A percentile compares a stretch with the other conserved stretches of the same genome.
Conservation (phyloP, 2,329 filamentous ascomycete genomes). For the Paramyrothecium sp. region DNA sequence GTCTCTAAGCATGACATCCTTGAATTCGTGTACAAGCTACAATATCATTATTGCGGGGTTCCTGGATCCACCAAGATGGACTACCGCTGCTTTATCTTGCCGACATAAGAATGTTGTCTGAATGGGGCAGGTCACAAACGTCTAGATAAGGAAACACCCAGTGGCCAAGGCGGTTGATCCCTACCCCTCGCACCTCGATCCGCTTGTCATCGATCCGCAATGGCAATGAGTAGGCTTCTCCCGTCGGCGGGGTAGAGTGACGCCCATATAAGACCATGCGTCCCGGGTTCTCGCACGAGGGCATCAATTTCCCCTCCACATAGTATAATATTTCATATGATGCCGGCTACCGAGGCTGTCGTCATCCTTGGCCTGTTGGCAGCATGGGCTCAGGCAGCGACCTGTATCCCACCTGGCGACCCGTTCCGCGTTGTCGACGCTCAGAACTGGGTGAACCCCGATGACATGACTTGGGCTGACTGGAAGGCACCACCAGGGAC, state of each 20-base stretch:
- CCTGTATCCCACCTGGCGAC: not conserved
- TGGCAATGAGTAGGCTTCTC: not conserved
- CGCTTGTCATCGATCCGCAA: too few species aligned
- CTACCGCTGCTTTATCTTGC: too few species aligned
- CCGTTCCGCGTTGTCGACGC: slow-evolving; percentile 49
- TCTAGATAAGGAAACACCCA: not conserved
- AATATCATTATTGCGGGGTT: too few species aligned
- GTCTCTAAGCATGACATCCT: too few species aligned
- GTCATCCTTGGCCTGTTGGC: not conserved
- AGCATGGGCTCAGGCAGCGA: not conserved
- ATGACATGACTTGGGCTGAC: slow-evolving; percentile 53
- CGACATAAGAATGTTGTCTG: not conserved
- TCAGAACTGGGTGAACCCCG: slow-evolving; percentile 52
- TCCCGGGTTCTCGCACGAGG: not conserved
- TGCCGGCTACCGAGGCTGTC: not conserved
- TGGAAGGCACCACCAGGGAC: slow-evolving; percentile 45
- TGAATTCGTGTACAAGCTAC: too few species aligned
- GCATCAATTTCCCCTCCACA: not conserved
- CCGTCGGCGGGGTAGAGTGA: not conserved
- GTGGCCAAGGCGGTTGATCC: not conserved
- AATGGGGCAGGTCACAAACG: not conserved
- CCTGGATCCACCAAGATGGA: too few species aligned
- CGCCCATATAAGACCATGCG: not conserved
- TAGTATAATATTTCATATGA: not conserved
- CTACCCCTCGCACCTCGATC: not conserved